Conservation (phyloP, 805 yeast species). For the Metschnikowia colocasiae region DNA sequence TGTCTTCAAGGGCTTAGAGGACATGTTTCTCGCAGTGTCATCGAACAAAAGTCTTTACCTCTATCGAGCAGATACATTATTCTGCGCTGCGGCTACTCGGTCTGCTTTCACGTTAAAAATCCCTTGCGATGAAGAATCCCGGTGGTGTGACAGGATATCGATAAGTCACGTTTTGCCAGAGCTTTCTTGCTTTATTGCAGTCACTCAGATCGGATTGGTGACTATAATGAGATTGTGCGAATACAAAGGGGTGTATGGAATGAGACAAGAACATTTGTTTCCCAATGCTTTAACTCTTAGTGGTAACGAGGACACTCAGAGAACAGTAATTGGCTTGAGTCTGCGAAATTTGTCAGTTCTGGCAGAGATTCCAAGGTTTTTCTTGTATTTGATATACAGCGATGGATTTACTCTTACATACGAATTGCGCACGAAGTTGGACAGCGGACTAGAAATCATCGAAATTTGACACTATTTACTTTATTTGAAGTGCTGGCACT, state of each 20-base stretch:
- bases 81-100: slow-evolving; percentile 14
- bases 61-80: slow-evolving; percentile 13
- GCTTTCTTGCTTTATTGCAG: slow-evolving; percentile 33
- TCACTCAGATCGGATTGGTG: slow-evolving; percentile 37
- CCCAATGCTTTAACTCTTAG: slow-evolving; percentile 32
- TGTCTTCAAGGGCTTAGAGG: neutral
- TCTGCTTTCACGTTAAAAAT: slow-evolving; percentile 9
- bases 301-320: slow-evolving; percentile 24
- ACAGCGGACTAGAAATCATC: neutral
- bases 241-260: slow-evolving; percentile 35
- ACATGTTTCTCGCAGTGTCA: slow-evolving; percentile 13
- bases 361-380: slow-evolving; percentile 22
- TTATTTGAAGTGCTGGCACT: neutral
- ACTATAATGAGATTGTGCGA: slow-evolving; percentile 36
- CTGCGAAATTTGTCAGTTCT: slow-evolving; percentile 24
- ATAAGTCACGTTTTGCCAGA: slow-evolving; percentile 35
- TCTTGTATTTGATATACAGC: slow-evolving; percentile 31
- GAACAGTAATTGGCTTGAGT: slow-evolving; percentile 35
- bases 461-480: neutral
- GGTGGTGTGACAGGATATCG: slow-evolving; percentile 34
- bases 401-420: slow-evolving; percentile 29
- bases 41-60: slow-evolving; percentile 12
- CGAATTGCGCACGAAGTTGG: slow-evolving; percentile 5
- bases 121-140: slow-evolving; percentile 24
- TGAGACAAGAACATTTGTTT: slow-evolving; percentile 42